A percentile compares a stretch with the other conserved stretches of the same genome.
These are phyloP conservation scores for Claviceps cyperi DNA, from an alignment of 2,329 filamentous ascomycete species.

Conservation along the genomic window DNA sequence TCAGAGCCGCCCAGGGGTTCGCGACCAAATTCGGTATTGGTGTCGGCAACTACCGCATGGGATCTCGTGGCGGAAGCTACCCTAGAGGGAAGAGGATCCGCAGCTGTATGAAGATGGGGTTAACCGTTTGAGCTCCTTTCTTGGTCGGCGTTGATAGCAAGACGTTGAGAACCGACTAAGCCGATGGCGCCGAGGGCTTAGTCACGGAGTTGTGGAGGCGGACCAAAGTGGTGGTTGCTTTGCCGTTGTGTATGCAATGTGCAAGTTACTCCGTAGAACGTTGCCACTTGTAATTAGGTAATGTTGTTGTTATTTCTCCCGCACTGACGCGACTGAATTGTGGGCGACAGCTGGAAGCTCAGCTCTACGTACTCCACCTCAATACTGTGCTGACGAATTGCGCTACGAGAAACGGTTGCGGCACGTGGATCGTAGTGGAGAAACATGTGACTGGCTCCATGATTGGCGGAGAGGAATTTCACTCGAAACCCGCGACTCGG, in stretches of 20 bases:
- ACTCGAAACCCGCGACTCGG: too few species aligned
- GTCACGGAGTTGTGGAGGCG: background rate
- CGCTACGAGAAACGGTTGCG: too few species aligned
- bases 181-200: constrained; percentile 1
- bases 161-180: background rate
- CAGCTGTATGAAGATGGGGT: background rate
- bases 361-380: too few species aligned
- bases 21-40: constrained; percentile 1
- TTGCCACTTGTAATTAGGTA: too few species aligned
- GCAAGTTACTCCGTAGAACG: too few species aligned
- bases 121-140: background rate
- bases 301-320: background rate
- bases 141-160: background rate
- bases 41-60: constrained; percentile 1
- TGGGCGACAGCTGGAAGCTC: background rate
- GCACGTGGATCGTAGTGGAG: background rate
- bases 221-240: background rate
- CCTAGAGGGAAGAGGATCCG: background rate
- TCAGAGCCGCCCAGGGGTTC: background rate
- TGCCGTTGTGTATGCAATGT: background rate
- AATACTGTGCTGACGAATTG: too few species aligned
- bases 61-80: background rate
- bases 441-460: background rate
- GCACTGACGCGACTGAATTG: background rate
- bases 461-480: too few species aligned